Percentiles rank a stretch among this genome's conserved stretches.
These are phyloP conservation scores for Arabidopsis hybrid DNA, from an alignment of 441 rosid species.

Conservation along the genomic window DNA sequence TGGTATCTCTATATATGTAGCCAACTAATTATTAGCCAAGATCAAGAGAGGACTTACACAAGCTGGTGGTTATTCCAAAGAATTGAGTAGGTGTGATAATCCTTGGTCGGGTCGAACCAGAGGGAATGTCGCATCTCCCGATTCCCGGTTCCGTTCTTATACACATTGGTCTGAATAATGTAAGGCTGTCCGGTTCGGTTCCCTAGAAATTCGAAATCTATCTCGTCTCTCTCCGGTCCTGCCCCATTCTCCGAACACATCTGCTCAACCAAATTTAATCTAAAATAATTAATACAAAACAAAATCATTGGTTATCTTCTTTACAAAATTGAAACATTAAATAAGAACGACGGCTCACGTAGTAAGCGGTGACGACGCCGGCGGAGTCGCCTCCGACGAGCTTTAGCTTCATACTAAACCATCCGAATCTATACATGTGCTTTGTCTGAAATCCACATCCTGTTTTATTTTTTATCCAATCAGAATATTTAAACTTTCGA, in stretches of 20 bases:
- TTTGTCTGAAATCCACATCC: conserved; percentile 98
- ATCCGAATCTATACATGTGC: conserved; percentile 88
- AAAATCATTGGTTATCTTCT: too few relatives aligned
- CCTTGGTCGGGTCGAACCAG: conserved; percentile 96
- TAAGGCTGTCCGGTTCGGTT: conserved; percentile 90
- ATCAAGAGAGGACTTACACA: conserved; percentile 53
- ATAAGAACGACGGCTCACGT: conserved; percentile 53
- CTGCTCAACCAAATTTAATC: conserved; percentile 45
- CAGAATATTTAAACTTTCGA: conserved; percentile 12
- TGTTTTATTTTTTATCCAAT: conserved; percentile 30
- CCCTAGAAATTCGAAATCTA: conserved; percentile 93
- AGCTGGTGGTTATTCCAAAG: conserved; percentile 83
- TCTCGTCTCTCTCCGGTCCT: conserved; percentile 92
- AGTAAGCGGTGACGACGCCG: conserved; percentile 94
- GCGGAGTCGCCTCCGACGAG: conserved; percentile 96
- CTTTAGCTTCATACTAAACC: conserved; percentile 97
- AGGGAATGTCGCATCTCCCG: conserved; percentile 95
- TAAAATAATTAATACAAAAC: too few relatives aligned
- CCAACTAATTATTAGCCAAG: background rate
- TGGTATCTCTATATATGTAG: background rate
- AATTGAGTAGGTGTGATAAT: conserved; percentile 75
- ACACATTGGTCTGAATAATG: conserved; percentile 85
- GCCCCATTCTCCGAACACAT: conserved; percentile 98
- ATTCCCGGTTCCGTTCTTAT: conserved; percentile 80
- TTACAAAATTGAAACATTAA: background rate